Evolutionary conservation across 306 rosid genomes (phyloP).

Genomic region (Senna siamea): DNA sequence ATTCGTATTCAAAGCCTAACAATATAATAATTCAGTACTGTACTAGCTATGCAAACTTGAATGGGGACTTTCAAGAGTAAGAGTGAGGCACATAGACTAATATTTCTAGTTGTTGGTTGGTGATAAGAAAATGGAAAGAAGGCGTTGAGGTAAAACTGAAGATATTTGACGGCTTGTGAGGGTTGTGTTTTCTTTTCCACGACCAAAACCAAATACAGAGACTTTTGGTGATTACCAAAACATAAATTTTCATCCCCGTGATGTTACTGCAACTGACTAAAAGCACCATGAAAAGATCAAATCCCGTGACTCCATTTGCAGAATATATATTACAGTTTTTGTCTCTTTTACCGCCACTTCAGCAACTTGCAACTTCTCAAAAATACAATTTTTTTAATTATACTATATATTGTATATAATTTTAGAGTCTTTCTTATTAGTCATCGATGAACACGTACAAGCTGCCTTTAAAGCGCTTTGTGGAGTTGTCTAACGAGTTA

Average conservation of each 20-base stretch:
- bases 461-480: no score
- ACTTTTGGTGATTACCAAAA: slow-evolving; percentile 31
- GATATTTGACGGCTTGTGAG: slow-evolving; percentile 22
- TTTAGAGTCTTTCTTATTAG: no score
- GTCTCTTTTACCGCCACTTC: slow-evolving; percentile 40
- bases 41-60: no score
- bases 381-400: neutral
- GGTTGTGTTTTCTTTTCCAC: neutral
- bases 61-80: no score
- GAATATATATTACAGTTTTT: slow-evolving; percentile 23
- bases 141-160: neutral
- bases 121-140: neutral
- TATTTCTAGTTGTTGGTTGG: neutral
- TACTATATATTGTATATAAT: no score
- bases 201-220: slow-evolving; percentile 28
- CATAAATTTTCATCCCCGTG: slow-evolving; percentile 42
- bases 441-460: no score
- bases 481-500: no score
- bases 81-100: no score
- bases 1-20: no score
- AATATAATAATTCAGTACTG: no score
- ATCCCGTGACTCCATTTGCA: slow-evolving; percentile 50
- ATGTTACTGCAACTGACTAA: slow-evolving; percentile 36
- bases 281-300: slow-evolving; percentile 29
- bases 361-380: slow-evolving; percentile 16